Conservation (phyloP, 1,139 yeast genomes). For the Dujonia santamariae region DNA sequence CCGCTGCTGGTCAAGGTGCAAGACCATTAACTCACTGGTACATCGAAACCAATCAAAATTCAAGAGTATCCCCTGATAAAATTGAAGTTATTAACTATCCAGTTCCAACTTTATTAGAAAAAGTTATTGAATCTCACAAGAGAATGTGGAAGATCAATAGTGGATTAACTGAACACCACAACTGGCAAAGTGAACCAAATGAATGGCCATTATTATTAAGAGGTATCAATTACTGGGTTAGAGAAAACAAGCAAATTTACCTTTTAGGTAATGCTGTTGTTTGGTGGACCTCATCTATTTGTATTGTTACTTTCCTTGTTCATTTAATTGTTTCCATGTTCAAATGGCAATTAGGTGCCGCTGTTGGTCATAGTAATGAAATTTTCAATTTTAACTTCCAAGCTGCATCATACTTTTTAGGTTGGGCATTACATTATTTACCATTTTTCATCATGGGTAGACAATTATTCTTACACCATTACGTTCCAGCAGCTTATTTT, state of each 20-base stretch:
- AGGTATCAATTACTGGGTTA: slow-evolving; percentile 95
- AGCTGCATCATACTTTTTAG: slow-evolving; percentile 63
- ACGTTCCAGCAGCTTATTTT: slow-evolving; percentile 86
- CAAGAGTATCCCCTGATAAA: slow-evolving; percentile 18
- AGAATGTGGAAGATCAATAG: slow-evolving; percentile 92
- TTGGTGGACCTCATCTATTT: slow-evolving; percentile 82
- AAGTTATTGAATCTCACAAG: slow-evolving; percentile 73
- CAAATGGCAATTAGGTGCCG: slow-evolving; percentile 72
- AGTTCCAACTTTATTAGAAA: slow-evolving; percentile 59
- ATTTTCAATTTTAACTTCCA: slow-evolving; percentile 73
- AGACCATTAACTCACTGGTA: slow-evolving; percentile 80
- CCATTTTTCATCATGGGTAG: slow-evolving; percentile 95
- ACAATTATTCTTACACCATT: slow-evolving; percentile 90
- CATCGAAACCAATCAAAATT: slow-evolving; percentile 71
- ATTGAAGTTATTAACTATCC: slow-evolving; percentile 53
- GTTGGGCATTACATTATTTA: slow-evolving; percentile 80
- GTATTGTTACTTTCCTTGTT: slow-evolving; percentile 52
- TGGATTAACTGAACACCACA: slow-evolving; percentile 80
- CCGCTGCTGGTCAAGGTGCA: slow-evolving; percentile 82
- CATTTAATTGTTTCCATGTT: slow-evolving; percentile 56
- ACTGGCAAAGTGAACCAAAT: slow-evolving; percentile 82
- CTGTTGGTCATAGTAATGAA: slow-evolving; percentile 27
- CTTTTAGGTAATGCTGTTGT: slow-evolving; percentile 85
- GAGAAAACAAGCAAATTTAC: slow-evolving; percentile 74
- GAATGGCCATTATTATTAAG: slow-evolving; percentile 88